Evolutionary conservation across 768 basidiomycete species (phyloP).

Genomic region (Leccinum longicurvipes): DNA sequence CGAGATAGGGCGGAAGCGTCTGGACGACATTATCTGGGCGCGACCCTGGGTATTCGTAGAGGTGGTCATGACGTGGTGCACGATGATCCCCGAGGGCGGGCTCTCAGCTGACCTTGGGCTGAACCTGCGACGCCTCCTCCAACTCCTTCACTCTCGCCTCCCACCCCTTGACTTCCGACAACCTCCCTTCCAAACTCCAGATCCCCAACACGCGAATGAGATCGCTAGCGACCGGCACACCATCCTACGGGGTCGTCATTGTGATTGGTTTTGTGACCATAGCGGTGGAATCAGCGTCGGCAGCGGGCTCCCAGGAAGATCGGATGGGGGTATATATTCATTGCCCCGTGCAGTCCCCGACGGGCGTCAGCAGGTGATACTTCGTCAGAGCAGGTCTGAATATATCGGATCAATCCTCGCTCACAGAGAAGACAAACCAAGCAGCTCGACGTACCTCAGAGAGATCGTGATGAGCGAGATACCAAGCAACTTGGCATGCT

Average conservation of each 20-base stretch:
- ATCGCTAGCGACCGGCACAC: slow-evolving; percentile 8
- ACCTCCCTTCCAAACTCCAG: slow-evolving; percentile 17
- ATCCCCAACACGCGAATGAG: slow-evolving; percentile 26
- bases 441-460: slow-evolving; percentile 52
- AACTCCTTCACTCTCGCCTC: slow-evolving; percentile 25
- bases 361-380: too few species aligned
- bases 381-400: slow-evolving; percentile 73
- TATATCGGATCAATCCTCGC: neutral
- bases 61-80: too few species aligned
- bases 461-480: slow-evolving; percentile 95
- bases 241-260: neutral
- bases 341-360: too few species aligned
- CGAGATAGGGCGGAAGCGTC: slow-evolving; percentile 68
- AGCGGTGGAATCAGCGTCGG: neutral
- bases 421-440: too few species aligned
- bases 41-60: too few species aligned
- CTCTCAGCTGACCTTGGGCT: too few species aligned
- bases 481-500: slow-evolving; percentile 81
- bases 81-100: too few species aligned
- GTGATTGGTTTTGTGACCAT: neutral
- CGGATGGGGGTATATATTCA: too few species aligned
- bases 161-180: slow-evolving; percentile 26
- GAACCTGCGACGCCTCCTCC: slow-evolving; percentile 23
- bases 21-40: slow-evolving; percentile 61
- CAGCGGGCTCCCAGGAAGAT: neutral